Percentiles rank a stretch among this genome's conserved stretches.
These are phyloP conservation scores for Bauhinia variegata DNA, from an alignment of 306 rosid species.

Conservation along the genomic window DNA sequence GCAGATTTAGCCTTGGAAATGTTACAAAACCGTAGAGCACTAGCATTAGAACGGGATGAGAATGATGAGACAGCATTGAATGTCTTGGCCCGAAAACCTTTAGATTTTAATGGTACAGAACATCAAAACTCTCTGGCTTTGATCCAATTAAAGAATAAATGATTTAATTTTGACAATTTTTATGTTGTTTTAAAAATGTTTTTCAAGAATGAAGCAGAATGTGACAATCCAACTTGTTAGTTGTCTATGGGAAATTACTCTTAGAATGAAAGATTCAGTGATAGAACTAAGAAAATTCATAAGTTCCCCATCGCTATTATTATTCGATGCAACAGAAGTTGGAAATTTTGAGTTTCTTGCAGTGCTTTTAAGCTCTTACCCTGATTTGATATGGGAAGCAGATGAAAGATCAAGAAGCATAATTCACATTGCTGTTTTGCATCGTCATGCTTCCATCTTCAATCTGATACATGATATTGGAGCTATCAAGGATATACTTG, in stretches of 20 bases:
- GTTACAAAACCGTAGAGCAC: background rate
- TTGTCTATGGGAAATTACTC: slow-evolving; percentile 26
- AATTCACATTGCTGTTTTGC: slow-evolving; percentile 28
- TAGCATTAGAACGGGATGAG: slow-evolving; percentile 12
- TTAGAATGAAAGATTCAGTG: background rate
- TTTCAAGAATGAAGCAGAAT: slow-evolving; percentile 25
- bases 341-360: slow-evolving; percentile 50
- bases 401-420: slow-evolving; percentile 19
- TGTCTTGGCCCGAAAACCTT: slow-evolving; percentile 31
- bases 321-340: slow-evolving; percentile 38
- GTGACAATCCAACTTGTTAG: slow-evolving; percentile 35
- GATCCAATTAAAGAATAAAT: too few species aligned
- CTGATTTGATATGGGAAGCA: slow-evolving; percentile 30
- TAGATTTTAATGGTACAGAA: slow-evolving; percentile 7
- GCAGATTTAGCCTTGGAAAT: slow-evolving; percentile 34
- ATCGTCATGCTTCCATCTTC: slow-evolving; percentile 31
- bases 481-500: background rate
- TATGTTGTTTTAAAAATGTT: background rate
- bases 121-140: too few species aligned
- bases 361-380: slow-evolving; percentile 28
- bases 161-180: background rate
- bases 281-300: background rate
- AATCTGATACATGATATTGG: slow-evolving; percentile 23
- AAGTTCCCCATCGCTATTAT: slow-evolving; percentile 12
- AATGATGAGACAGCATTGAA: slow-evolving; percentile 30